These are phyloP conservation scores for Tolypocladium pustulatum DNA, from an alignment of 2,329 filamentous ascomycete species.

Conservation along the genomic window DNA sequence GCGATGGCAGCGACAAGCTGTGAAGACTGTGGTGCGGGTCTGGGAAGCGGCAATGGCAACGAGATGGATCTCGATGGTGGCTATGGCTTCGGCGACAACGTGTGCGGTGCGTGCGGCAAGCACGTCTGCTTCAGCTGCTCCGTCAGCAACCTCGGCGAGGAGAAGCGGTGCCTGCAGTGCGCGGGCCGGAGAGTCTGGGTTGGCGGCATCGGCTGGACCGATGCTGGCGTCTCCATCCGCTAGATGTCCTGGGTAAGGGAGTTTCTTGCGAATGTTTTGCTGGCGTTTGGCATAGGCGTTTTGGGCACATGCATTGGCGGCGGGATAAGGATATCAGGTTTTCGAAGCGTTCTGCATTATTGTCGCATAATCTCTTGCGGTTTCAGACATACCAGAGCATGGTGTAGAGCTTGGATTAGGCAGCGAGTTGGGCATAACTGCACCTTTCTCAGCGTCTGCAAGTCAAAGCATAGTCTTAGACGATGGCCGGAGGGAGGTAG, in stretches of 20 bases:
- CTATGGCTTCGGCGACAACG: constrained; percentile 13
- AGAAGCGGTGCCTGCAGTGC: constrained; percentile 42
- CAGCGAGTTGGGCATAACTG: neutral
- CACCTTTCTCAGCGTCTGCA: neutral
- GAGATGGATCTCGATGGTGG: constrained; percentile 28
- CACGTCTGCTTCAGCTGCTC: constrained; percentile 50
- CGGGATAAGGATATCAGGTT: neutral
- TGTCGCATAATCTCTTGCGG: neutral
- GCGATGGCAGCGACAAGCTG: constrained; percentile 26
- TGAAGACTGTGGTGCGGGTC: constrained; percentile 39
- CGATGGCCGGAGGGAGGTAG: no score
- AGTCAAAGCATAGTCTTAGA: neutral
- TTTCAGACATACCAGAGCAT: neutral
- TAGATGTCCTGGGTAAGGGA: constrained; percentile 2
- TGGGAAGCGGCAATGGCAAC: constrained; percentile 15
- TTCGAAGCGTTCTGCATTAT: neutral
- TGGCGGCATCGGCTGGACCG: constrained; percentile 9
- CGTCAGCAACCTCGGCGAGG: constrained; percentile 44
- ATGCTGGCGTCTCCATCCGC: constrained; percentile 10
- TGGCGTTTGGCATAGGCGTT: neutral
- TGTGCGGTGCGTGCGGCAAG: constrained; percentile 42
- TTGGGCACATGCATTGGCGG: neutral
- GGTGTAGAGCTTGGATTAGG: neutral
- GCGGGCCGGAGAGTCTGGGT: constrained; percentile 25
- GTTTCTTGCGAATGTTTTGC: neutral